Base-by-base conservation (phyloP, 2,329 filamentous ascomycete species). In the Epichloe hybrida region DNA sequence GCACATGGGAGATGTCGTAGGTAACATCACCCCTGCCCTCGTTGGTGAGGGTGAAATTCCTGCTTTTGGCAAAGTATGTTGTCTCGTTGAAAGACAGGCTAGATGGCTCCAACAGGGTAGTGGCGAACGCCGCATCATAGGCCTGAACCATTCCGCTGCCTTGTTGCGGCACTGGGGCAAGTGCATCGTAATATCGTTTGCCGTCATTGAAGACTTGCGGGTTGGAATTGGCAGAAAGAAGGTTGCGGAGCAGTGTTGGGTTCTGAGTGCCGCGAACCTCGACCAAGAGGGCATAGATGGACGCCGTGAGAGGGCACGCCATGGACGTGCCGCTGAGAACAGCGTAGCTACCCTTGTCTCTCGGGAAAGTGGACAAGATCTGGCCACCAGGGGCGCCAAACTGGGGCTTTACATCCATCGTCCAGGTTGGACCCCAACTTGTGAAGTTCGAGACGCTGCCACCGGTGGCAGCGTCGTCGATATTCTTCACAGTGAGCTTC, bases 71-170 rank as follows among this genome's bases (percentile, higher is more conserved):
- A 15, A 45, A 15, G 20, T 52, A 21, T 3, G 49, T 47, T 17
- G 76, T 77, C 61, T 82, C 78, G 60, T 81, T 81, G 65, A 81
- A 79, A 7, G 73, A 69, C 13, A 83, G 65, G 59, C 71, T 75
- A 35, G 73, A 72, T 15, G 68, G 69, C 60, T 72, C 72, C 21
- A 81, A 64, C 20, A 74, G 57, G 1, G 71, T 72, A 1, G 69
- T 74, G n/a, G 72, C 65, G 56, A 74, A 71, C 9, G 77, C 73
- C 13, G 76, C 73, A 50, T 79, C 73, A 59, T 73, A 76, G 2
- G 75, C 77, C 55, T 79, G 73, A 3, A 53, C 44, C 23, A 66
- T 41, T n/a, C 61, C 3, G 65, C 66, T 71, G 37, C 78, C 78
- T 56, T 79, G 74, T 60, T 81, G 77, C 2, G 72, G 60, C 9